Percentiles rank a stretch among this genome's conserved stretches.
Conservation (phyloP, 2,329 filamentous ascomycete genomes). For the Pochonia chlamydosporia region DNA sequence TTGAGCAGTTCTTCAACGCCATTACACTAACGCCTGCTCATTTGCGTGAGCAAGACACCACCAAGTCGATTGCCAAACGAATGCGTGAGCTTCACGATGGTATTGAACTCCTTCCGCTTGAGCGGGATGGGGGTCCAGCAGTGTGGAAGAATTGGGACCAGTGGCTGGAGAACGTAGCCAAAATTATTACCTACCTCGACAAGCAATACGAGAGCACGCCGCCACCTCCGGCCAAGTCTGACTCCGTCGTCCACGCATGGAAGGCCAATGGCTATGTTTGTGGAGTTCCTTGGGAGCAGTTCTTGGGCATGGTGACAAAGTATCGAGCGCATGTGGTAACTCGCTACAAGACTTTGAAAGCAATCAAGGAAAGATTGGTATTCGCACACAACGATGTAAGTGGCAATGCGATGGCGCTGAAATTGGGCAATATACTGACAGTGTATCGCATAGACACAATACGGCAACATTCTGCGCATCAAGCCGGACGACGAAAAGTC, state of each 20-base stretch:
- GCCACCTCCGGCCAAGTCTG: slow-evolving; percentile 13
- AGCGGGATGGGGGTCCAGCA: slow-evolving; percentile 71
- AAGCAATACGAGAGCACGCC: slow-evolving; percentile 47
- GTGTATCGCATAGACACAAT: slow-evolving; percentile 67
- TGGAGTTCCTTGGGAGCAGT: slow-evolving; percentile 75
- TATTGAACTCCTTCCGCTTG: slow-evolving; percentile 74
- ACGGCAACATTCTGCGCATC: slow-evolving; percentile 87
- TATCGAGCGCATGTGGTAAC: slow-evolving; percentile 71
- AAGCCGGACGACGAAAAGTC: slow-evolving; percentile 66
- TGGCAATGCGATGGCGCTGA: slow-evolving; percentile 3
- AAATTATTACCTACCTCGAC: slow-evolving; percentile 52
- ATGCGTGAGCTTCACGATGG: slow-evolving; percentile 96
- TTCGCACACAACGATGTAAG: slow-evolving; percentile 98
- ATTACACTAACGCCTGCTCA: slow-evolving; percentile 71
- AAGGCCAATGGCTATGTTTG: slow-evolving; percentile 70
- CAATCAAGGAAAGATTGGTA: slow-evolving; percentile 69
- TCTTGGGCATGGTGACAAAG: slow-evolving; percentile 67
- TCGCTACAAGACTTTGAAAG: slow-evolving; percentile 61
- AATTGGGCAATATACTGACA: background rate
- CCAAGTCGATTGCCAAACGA: slow-evolving; percentile 89
- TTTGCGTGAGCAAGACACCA: slow-evolving; percentile 75
- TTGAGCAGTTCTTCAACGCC: slow-evolving; percentile 90
- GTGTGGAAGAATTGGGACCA: slow-evolving; percentile 94
- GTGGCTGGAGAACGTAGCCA: slow-evolving; percentile 66
- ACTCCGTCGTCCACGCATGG: slow-evolving; percentile 46